Evolutionary conservation across 139 green algal genomes (phyloP), one percentile per base, ranked within the genome.

Genomic region (Coccomyxa sp.): DNA sequence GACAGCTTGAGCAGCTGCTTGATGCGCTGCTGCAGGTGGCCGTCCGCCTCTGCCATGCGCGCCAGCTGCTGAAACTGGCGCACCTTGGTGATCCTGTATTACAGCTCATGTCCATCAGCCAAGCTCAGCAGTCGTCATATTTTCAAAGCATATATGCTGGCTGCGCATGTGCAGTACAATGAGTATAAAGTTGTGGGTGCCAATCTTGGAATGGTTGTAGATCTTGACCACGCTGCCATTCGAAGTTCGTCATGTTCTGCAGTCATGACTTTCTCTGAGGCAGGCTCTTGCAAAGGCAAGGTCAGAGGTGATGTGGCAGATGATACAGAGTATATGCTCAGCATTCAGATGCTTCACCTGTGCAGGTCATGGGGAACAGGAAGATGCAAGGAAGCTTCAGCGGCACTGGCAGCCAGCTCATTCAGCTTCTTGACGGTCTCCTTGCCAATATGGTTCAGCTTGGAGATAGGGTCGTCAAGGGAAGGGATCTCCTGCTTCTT

Each of bases 401-500:
- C 71, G 16, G 81, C 81, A 33, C 33, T 55, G 10, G 70, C 70
- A 37, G 70, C 74, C n/a, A 84, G 73, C 76, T 84, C 81, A 27
- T 81, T 81, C 36, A 84, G 81, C 70, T 81, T 81, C 70, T 81
- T 81, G 18, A 81, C 81, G 54, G 81, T 81, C 54, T 84, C 81
- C 68, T 90, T 89, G 73, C 83, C 80, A 24, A 91, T 82, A 77
- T 90, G 84, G 81, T 81, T 81, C 50, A 84, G 75, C 77, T 89
- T 89, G 73, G 74, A 78, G 37, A 91, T 85, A 37, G 86, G 84
- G 76, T 90, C 87, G 38, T 91, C 82, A 41, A 91, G 80, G 58
- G 86, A 83, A 2, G 86, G 86, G 55, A 91, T 90, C 78, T 90
- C 87, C 75, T 82, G 75, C 80, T 91, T 90, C 74, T 86, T 87